Base-by-base conservation (phyloP, 495 filamentous ascomycete species). In the Thermochaetoides thermophila region DNA sequence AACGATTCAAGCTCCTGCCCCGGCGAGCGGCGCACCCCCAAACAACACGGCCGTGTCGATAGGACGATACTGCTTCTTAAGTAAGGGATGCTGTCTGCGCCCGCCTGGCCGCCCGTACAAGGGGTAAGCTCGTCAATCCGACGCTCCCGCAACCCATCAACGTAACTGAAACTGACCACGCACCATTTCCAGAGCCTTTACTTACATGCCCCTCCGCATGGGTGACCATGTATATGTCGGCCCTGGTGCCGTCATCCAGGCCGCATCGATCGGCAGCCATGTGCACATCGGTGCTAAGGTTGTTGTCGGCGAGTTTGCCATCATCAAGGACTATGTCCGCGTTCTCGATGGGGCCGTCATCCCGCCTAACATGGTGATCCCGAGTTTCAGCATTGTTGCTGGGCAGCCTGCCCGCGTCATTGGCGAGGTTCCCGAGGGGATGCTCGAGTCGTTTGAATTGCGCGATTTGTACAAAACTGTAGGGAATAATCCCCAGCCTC, bases 201-300 rank as follows among this genome's bases (percentile, higher is more conserved):
- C 74, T 4, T 86, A 79, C 60, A 81, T 79, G 44, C 84, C 84
- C 26, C 74, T 92, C 39, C 83, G 86, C 52, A 81, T 97, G 34
- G 84, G 84, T 21, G 81, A 93, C 48, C 84, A 95, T 55, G 83
- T 91, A 38, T 93, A 84, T 50, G 67, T 97, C 25, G 84, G 83
- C 17, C 69, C 76, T 39, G 53, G 62, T 23, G 69, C 76, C 33
- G 68, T 86, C 35, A 57, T 89, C 25, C 80, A 86, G 55, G 84
- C 84, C 7, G 82, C 82, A 21, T 64, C 69, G 17, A 66, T 89
- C 22, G 83, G 82, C 7, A 77, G 64, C 31, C 82, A 93, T 59
- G 86, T 94, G 5, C 66, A 81, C 45, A 77, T 97, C 44, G 86
- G 81, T 13, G 64, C 64, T 13, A 68, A 72, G 25, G 74, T 70